Evolutionary conservation across 139 green algal species (phyloP).

Genomic region (Bryopsis sp.): DNA sequence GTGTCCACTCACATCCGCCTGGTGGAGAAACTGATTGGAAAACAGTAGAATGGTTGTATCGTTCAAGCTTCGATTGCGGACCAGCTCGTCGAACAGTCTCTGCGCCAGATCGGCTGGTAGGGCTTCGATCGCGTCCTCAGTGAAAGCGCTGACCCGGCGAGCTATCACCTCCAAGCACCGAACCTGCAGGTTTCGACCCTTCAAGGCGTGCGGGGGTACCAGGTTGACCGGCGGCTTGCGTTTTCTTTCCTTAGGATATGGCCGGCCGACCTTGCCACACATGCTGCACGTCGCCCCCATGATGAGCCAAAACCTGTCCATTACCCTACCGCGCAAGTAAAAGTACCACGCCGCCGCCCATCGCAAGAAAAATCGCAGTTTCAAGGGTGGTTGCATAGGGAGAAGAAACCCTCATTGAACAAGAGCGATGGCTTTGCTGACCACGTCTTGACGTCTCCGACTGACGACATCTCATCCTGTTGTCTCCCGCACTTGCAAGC

Average conservation of each 20-base stretch:
- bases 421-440: too few relatives aligned
- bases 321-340: too few relatives aligned
- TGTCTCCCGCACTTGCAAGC: too few relatives aligned
- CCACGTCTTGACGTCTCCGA: too few relatives aligned
- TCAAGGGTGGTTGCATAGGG: too few relatives aligned
- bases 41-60: background rate
- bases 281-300: constrained; percentile 1
- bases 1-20: background rate
- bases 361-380: too few relatives aligned
- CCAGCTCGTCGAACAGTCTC: background rate
- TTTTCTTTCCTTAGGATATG: background rate
- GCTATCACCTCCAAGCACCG: background rate
- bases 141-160: background rate
- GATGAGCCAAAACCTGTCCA: too few relatives aligned
- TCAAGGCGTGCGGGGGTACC: too few relatives aligned
- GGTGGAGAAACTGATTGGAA: background rate
- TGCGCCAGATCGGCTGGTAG: background rate
- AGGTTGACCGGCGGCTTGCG: background rate
- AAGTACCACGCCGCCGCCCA: too few relatives aligned
- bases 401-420: too few relatives aligned
- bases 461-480: too few relatives aligned
- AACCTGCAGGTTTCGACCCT: background rate
- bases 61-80: background rate
- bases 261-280: background rate
- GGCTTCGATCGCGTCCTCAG: background rate